Evolutionary conservation across 164 flowering plant genomes (phyloP).

Genomic region (Nymphaea colorata): DNA sequence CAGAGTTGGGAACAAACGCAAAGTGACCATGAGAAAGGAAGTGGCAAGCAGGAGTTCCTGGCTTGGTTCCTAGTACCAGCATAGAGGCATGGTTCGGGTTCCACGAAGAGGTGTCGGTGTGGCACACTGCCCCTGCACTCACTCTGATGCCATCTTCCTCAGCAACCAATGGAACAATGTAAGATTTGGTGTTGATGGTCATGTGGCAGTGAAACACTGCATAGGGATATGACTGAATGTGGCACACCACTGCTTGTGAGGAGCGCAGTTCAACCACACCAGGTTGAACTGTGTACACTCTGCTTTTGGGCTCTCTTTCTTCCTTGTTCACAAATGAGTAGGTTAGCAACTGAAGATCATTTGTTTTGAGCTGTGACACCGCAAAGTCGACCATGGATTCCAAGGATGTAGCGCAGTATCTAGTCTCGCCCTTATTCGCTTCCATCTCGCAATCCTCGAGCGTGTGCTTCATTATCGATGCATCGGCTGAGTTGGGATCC

Average conservation of each 20-base stretch:
- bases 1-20: neutral
- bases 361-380: neutral
- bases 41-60: neutral
- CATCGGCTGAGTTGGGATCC: neutral
- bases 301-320: neutral
- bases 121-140: neutral
- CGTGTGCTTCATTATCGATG: neutral
- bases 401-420: neutral
- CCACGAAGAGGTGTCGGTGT: neutral
- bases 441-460: neutral
- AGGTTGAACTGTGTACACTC: neutral
- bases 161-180: neutral
- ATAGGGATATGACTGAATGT: neutral
- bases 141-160: constrained; percentile 1
- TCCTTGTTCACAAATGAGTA: neutral
- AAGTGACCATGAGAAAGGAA: neutral
- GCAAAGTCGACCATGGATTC: neutral
- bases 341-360: neutral
- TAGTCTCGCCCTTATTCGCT: neutral
- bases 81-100: neutral
- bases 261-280: neutral
- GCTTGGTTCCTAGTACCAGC: neutral
- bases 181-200: neutral
- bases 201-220: neutral
- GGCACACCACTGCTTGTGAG: neutral